Evolutionary conservation across 495 filamentous ascomycete species (phyloP), one percentile per base, ranked within the genome.

Genomic region (Aspergillus cristatus): DNA sequence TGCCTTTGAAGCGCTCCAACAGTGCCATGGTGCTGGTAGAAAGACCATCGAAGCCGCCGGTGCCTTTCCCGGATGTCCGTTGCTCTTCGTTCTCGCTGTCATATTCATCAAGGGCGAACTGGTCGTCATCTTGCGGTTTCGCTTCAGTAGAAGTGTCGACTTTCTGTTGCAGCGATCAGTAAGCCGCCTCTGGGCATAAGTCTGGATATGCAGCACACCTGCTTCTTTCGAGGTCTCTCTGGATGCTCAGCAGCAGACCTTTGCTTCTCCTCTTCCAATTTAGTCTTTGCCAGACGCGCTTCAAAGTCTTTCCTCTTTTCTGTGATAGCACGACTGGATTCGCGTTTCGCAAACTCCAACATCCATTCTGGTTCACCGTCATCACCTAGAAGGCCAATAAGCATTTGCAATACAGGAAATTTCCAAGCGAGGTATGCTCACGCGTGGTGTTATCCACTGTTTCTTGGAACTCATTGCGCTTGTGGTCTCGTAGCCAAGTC

Each of bases 401-500:
- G 40, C 15, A 5, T 18, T 34, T 34, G 7, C n/a, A 10, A 36
- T 14, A 15, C n/a, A 34, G 7, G 6, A 1, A 2, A 38, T 15
- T 17, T 34, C 12, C 6, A 32, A 37, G n/a, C 41, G n/a, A n/a
- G 4, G 28, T 34, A 15, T 7, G 40, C 55, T 46, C 45, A 68
- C 64, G 48, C 41, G 48, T 45, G 41, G 59, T 44, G 20, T 58
- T 39, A 16, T 62, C 50, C 10, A 68, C 39, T 3, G 58, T 43
- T 35, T 78, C 67, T 34, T 85, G 75, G 41, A 88, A 79, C 0
- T 45, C 61, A 40, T 70, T 70, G 24, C 76, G 74, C 59, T 94
- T 90, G 59, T 87, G 76, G 46, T 87, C 78, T 32, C 91, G 82
- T 7, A 97, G 68, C 93, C 91, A 98, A 1, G 91, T 96, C 45